Evolutionary conservation across 2,329 filamentous ascomycete species (phyloP).

Genomic region (Ophiosphaerella herpotricha): DNA sequence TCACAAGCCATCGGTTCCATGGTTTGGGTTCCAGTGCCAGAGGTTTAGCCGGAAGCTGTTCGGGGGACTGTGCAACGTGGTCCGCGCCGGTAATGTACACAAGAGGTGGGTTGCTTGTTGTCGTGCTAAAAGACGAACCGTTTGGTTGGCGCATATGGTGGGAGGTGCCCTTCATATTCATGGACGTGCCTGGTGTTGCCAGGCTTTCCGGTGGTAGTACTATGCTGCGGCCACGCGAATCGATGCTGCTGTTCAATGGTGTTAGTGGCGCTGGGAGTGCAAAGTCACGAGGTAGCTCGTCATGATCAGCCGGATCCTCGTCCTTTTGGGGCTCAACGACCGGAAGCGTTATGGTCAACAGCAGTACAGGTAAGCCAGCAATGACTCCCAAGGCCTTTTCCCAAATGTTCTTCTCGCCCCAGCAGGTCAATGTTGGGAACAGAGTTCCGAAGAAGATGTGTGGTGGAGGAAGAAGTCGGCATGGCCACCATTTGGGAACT

Average conservation of each 20-base stretch:
- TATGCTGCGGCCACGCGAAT: slow-evolving; percentile 26
- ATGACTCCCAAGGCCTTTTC: slow-evolving; percentile 81
- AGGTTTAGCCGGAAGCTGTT: slow-evolving; percentile 31
- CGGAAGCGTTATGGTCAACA: slow-evolving; percentile 87
- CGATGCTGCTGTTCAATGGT: slow-evolving; percentile 21
- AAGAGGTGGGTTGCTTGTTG: slow-evolving; percentile 28
- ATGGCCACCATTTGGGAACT: slow-evolving; percentile 78
- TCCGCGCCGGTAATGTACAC: slow-evolving; percentile 41
- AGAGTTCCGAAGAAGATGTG: slow-evolving; percentile 72
- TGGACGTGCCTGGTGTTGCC: slow-evolving; percentile 8
- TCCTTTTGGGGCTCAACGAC: slow-evolving; percentile 74
- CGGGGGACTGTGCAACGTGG: slow-evolving; percentile 42
- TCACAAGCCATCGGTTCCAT: slow-evolving; percentile 92
- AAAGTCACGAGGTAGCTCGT: slow-evolving; percentile 32
- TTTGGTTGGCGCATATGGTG: not conserved
- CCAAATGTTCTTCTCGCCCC: slow-evolving; percentile 81
- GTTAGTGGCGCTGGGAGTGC: slow-evolving; percentile 37
- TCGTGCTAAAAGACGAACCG: slow-evolving; percentile 14
- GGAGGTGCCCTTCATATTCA: slow-evolving; percentile 7
- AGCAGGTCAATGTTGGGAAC: slow-evolving; percentile 84
- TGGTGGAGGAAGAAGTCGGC: slow-evolving; percentile 72
- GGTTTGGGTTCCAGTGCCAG: slow-evolving; percentile 50
- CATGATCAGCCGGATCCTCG: slow-evolving; percentile 37
- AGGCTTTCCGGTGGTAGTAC: slow-evolving; percentile 26
- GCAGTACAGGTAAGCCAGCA: slow-evolving; percentile 86